Percentiles rank a stretch among this genome's conserved stretches.
Evolutionary conservation across 805 yeast genomes (phyloP).

Genomic region (Starmerella geochares): DNA sequence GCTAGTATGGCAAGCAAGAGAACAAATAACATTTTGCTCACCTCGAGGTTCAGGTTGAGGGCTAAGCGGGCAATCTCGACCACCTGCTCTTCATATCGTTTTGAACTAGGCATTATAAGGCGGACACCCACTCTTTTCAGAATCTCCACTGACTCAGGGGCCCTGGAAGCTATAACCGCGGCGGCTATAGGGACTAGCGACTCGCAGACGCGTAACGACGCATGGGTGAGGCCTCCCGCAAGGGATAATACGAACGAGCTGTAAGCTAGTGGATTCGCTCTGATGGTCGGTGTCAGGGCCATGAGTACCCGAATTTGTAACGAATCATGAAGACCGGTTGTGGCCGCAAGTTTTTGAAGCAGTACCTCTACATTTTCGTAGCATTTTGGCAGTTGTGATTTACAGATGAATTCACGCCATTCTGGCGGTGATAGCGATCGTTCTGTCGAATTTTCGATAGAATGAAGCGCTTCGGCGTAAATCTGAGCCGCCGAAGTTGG

Average conservation of each 20-base stretch:
- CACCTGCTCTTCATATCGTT: neutral
- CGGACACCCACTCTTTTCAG: neutral
- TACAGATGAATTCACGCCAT: neutral
- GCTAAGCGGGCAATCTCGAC: too few relatives aligned
- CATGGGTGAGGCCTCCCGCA: neutral
- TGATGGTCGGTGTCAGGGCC: neutral
- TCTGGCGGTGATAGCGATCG: neutral
- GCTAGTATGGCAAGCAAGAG: neutral
- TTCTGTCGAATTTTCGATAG: neutral
- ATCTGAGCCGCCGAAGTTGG: neutral
- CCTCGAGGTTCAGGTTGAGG: too few relatives aligned
- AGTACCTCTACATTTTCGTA: neutral
- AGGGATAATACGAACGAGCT: neutral
- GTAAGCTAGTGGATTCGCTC: neutral
- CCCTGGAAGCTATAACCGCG: neutral
- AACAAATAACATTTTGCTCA: neutral
- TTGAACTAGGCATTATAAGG: neutral
- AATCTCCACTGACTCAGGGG: neutral
- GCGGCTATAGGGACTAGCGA: neutral
- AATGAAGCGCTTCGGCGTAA: neutral
- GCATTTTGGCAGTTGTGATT: neutral
- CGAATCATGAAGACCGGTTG: neutral
- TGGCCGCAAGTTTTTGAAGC: neutral
- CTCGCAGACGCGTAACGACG: neutral
- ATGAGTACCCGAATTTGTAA: neutral